A percentile compares a stretch with the other conserved stretches of the same genome.
Conservation (phyloP, 164 flowering plant species). For the Piper betle region DNA sequence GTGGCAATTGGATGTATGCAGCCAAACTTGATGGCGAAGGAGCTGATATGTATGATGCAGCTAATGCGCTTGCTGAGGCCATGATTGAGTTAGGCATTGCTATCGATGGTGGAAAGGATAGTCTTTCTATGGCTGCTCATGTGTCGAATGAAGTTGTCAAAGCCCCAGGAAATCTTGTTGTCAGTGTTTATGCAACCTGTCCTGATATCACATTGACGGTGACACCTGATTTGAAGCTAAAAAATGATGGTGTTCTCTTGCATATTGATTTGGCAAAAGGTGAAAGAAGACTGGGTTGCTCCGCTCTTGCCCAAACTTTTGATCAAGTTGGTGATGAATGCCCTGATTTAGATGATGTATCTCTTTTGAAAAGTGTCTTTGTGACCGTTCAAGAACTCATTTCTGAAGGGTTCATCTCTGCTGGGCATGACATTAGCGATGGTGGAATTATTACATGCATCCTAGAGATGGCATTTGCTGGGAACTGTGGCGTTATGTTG, state of each 20-base stretch:
- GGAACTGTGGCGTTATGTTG: conserved; percentile 66
- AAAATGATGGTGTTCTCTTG: conserved; percentile 65
- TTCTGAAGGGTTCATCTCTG: conserved; percentile 54
- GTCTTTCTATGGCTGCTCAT: conserved; percentile 95
- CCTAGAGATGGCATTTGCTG: conserved; percentile 94
- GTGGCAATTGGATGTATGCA: conserved; percentile 99
- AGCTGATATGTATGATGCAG: conserved; percentile 94
- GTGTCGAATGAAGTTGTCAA: conserved; percentile 75
- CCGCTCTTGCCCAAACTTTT: conserved; percentile 85
- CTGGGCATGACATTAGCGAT: conserved; percentile 95
- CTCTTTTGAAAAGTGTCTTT: conserved; percentile 60
- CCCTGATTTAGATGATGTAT: conserved; percentile 85
- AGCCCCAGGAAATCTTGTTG: conserved; percentile 91
- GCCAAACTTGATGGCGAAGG: conserved; percentile 98
- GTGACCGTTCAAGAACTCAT: conserved; percentile 58
- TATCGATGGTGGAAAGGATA: conserved; percentile 96
- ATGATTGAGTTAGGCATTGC: conserved; percentile 93
- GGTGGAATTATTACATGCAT: conserved; percentile 64
- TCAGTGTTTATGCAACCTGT: conserved; percentile 81
- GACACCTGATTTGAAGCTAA: conserved; percentile 84
- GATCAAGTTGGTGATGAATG: conserved; percentile 78
- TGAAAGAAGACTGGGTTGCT: conserved; percentile 82
- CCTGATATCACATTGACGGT: conserved; percentile 90
- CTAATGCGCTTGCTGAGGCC: conserved; percentile 66
- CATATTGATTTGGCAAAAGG: conserved; percentile 86